These are phyloP conservation scores for Lentinula raphanica DNA, from an alignment of 768 basidiomycete species.

Conservation along the genomic window DNA sequence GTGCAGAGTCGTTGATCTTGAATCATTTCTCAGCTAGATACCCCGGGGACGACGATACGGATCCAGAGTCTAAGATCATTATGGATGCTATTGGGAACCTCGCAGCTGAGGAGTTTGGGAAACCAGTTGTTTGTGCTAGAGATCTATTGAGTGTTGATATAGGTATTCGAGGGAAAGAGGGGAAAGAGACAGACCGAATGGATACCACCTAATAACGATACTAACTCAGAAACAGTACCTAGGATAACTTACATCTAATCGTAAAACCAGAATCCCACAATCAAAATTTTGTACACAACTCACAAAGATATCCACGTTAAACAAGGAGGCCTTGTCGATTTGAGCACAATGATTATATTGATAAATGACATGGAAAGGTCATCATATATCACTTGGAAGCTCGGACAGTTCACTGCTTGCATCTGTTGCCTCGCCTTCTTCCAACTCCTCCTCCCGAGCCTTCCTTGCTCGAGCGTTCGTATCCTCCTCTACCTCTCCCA, in stretches of 20 bases:
- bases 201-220: conserved; percentile 13
- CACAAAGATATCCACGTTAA: no score
- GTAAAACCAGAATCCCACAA: no score
- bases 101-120: conserved; percentile 49
- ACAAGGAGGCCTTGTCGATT: no score
- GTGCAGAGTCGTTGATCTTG: conserved; percentile 59
- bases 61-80: conserved; percentile 40
- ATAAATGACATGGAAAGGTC: neutral
- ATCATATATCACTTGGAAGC: conserved; percentile 46
- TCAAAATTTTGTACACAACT: no score
- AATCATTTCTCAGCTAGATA: conserved; percentile 88
- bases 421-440: conserved; percentile 85
- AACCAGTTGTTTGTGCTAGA: conserved; percentile 63
- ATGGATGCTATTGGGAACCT: conserved; percentile 61
- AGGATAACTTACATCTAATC: no score
- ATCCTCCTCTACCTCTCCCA: conserved; percentile 85
- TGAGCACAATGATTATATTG: no score
- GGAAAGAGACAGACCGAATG: conserved; percentile 5
- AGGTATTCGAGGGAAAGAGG: conserved; percentile 25
- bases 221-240: neutral
- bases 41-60: conserved; percentile 54
- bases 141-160: conserved; percentile 74
- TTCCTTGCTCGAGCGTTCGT: conserved; percentile 52
- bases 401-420: conserved; percentile 74
- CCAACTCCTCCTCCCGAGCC: conserved; percentile 64